A percentile compares a stretch with the other conserved stretches of the same genome.
phyloP scores from a whole-genome alignment of 2,329 filamentous ascomycete genomes.

The Graphiopsis chlorocephala region DNA sequence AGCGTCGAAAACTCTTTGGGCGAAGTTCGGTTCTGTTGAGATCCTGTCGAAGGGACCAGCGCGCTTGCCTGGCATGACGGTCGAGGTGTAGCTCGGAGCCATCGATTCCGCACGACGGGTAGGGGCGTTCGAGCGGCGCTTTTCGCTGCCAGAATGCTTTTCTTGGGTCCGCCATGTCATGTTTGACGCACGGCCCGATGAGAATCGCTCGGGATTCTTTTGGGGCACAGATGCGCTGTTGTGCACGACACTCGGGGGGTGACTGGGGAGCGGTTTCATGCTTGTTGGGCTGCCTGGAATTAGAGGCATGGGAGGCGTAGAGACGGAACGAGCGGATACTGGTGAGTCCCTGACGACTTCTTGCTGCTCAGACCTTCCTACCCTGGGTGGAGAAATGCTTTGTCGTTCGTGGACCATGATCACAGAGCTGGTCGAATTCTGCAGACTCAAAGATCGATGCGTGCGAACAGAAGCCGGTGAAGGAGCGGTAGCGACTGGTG shows the following conservation, averaged over 20 bases:
- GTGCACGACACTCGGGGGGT: neutral
- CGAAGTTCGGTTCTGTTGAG: conserved; percentile 19
- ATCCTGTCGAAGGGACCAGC: conserved; percentile 9
- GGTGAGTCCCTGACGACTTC: conserved; percentile 8
- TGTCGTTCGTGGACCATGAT: neutral
- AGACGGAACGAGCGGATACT: conserved; percentile 2
- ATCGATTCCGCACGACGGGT: conserved; percentile 9
- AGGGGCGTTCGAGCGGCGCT: conserved; percentile 9
- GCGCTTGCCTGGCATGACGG: neutral
- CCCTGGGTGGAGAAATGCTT: conserved; percentile 3
- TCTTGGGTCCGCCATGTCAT: neutral
- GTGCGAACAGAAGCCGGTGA: neutral
- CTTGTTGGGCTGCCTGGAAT: conserved; percentile 11
- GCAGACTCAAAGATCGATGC: neutral
- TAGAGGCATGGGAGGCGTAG: conserved; percentile 5
- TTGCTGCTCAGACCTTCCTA: neutral
- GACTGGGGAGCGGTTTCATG: conserved; percentile 8
- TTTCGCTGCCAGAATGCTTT: neutral
- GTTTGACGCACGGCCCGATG: neutral
- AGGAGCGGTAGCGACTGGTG: neutral
- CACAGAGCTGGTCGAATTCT: neutral
- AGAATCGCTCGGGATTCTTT: conserved; percentile 8
- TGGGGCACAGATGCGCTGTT: neutral
- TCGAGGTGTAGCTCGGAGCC: conserved; percentile 11
- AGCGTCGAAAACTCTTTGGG: conserved; percentile 23